Evolutionary conservation across 2,329 filamentous ascomycete species (phyloP).

Genomic region (Aspergillus pseudotamarii): DNA sequence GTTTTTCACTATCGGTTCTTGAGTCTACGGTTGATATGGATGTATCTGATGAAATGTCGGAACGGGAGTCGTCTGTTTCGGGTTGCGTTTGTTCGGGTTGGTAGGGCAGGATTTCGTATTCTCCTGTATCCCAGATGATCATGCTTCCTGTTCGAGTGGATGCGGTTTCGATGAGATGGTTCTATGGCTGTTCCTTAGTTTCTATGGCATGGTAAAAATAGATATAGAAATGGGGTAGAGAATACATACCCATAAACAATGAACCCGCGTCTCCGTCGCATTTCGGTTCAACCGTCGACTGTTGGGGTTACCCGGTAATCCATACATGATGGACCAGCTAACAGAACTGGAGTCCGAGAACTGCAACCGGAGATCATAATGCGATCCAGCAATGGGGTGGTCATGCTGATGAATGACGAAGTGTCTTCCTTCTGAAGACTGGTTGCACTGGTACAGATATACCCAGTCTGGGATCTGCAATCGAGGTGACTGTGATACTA

Average conservation of each 20-base stretch:
- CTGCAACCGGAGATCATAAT: slow-evolving; percentile 71
- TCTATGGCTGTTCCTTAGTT: slow-evolving; percentile 41
- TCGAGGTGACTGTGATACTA: slow-evolving; percentile 28
- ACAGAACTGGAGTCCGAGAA: slow-evolving; percentile 68
- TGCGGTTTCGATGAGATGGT: slow-evolving; percentile 63
- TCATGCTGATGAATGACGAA: slow-evolving; percentile 76
- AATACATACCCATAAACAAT: slow-evolving; percentile 59
- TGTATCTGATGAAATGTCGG: slow-evolving; percentile 22
- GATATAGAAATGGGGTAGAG: not conserved
- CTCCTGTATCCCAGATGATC: slow-evolving; percentile 66
- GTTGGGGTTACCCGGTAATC: slow-evolving; percentile 61
- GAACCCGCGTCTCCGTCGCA: slow-evolving; percentile 64
- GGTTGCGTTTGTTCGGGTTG: slow-evolving; percentile 35
- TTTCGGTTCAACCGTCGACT: slow-evolving; percentile 58
- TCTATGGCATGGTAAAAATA: not conserved
- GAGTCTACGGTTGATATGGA: slow-evolving; percentile 6
- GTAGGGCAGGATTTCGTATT: slow-evolving; percentile 58
- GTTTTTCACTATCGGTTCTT: slow-evolving; percentile 45
- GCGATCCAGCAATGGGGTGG: slow-evolving; percentile 68
- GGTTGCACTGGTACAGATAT: slow-evolving; percentile 52
- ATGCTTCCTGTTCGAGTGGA: slow-evolving; percentile 59
- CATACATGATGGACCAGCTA: slow-evolving; percentile 67
- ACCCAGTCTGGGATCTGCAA: slow-evolving; percentile 48
- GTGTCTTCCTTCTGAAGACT: slow-evolving; percentile 52
- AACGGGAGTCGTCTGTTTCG: slow-evolving; percentile 39